A percentile compares a stretch with the other conserved stretches of the same genome.
Evolutionary conservation across 2,329 filamentous ascomycete species (phyloP).

Genomic region (Intubia oerlemansii): DNA sequence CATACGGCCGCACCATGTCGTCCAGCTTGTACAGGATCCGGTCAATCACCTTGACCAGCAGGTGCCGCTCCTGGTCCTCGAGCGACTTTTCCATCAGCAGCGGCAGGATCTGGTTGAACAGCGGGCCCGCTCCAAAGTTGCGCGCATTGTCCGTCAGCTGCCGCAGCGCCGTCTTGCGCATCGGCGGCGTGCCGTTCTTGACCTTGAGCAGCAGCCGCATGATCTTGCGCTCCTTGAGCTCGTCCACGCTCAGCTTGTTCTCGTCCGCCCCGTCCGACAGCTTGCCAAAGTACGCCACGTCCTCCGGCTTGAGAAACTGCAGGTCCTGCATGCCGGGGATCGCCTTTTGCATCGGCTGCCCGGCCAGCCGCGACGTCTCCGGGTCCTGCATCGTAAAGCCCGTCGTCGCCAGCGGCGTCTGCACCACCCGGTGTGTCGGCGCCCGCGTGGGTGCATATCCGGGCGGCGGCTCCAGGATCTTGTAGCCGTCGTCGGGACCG

Average conservation of each 20-base stretch:
- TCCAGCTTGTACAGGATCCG: slow-evolving; percentile 96
- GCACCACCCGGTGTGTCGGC: slow-evolving; percentile 52
- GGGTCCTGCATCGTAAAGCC: slow-evolving; percentile 98
- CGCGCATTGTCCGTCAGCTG: slow-evolving; percentile 95
- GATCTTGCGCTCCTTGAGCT: slow-evolving; percentile 94
- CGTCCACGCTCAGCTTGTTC: slow-evolving; percentile 76
- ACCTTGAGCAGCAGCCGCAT: slow-evolving; percentile 94
- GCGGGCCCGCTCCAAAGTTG: slow-evolving; percentile 77
- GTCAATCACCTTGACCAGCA: slow-evolving; percentile 97
- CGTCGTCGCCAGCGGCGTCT: slow-evolving; percentile 50
- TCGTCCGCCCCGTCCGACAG: slow-evolving; percentile 87
- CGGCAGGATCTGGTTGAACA: slow-evolving; percentile 95
- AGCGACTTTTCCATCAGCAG: slow-evolving; percentile 95
- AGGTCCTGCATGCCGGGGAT: slow-evolving; percentile 91
- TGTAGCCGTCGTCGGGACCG: slow-evolving; percentile 74
- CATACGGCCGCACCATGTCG: slow-evolving; percentile 84
- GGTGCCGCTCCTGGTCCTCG: slow-evolving; percentile 92
- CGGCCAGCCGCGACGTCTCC: slow-evolving; percentile 62
- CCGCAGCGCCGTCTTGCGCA: slow-evolving; percentile 93
- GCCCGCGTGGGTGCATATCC: slow-evolving; percentile 75
- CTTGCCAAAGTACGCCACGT: slow-evolving; percentile 98
- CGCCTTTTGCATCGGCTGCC: slow-evolving; percentile 82
- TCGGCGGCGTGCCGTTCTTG: slow-evolving; percentile 96
- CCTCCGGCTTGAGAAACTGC: slow-evolving; percentile 95
- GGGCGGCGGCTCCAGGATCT: slow-evolving; percentile 72